Base-by-base conservation (phyloP, 225 moss, liverwort and hornwort genomes). In the Takakia lepidozioides region DNA sequence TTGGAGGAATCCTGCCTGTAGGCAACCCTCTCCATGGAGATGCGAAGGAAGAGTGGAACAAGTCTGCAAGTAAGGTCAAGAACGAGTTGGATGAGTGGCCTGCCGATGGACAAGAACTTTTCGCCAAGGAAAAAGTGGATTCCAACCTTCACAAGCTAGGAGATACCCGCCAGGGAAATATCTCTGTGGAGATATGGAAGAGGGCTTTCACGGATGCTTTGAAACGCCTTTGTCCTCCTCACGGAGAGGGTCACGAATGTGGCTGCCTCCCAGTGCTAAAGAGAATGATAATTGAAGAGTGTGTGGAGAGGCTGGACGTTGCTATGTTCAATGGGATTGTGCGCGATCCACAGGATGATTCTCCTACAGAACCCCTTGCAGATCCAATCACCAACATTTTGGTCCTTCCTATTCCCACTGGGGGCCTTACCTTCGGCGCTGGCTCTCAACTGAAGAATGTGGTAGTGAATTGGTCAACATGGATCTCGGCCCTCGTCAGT, bases 401-500 rank as follows among this genome's bases (percentile, higher is more conserved):
- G 44, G 87, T 98, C 25, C 89, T 98, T 63, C 95, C 95, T 19
- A 77, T 98, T 55, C 75, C 73, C 35, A 61, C 42, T 0, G 95
- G 95, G 13, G 75, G 69, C 38, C 68, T 98, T 8, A 90, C 82
- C 5, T 98, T 98, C 51, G 90, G 90, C 66, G 84, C 73, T 10
- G 95, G 95, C 29, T 86, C 88, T 36, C 90, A 87, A 14, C 32
- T 98, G 2, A 98, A 98, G 55, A 90, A 98, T 60, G 95, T 80
- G 95, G 95, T 84, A 3, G 87, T 84, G 44, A 90, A 82, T 26
- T 98, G 95, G 95, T 90, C 89, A 3, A 90, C 83, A 25, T 98
- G 87, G 73, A 49, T 98, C 27, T 58, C 87, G 15, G 25, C 64
- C 29, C 77, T 98, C 44, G 71, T 90, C 0, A 80, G 38, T 59